Evolutionary conservation across 2,329 filamentous ascomycete genomes (phyloP), one percentile per base, ranked within the genome.

Genomic region (Coniochaeta hoffmannii): DNA sequence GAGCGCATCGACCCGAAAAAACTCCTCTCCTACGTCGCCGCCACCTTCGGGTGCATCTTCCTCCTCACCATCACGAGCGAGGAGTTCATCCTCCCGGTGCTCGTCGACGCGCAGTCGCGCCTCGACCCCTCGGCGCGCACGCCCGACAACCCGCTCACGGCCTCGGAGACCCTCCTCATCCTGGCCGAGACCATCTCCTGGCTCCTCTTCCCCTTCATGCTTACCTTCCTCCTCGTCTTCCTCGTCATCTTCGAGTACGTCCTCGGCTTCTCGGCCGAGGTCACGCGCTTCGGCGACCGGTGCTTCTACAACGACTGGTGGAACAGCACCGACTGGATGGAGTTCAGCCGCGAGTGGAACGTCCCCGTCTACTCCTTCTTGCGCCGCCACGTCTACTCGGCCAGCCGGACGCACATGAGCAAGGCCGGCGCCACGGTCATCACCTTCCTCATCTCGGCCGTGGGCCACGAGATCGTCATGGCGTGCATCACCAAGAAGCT

Each of bases 171-270:
- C 55, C 77, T 84, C 2, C 81, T 99, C 57, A 85, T 97, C 61
- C 79, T 99, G 24, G 84, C 89, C 28, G 94, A 97, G 76, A 91
- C 89, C 14, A 92, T 96, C 66, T 93, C 88, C 56, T 86, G 89
- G 77, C 83, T 99, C 17, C 81, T 99, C 22, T 97, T 97, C 72
- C 94, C 94, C 3, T 99, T 97, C 71, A 97, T 97, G 90, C 80
- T 97, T 58, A 96, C 87, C 4, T 95, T 97, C 69, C 77, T 97
- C 4, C 84, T 97, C 50, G 92, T 97, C 55, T 99, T 99, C 76
- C 85, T 99, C 57, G 91, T 97, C 70, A 97, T 97, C 65, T 99
- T 97, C 70, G 94, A 99, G 71, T 99, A 97, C 71, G 82, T 96
- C 11, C 83, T 97, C 32, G 94, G 93, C 56, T 92, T 92, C 50